Evolutionary conservation across 1,284 basidiomycete genomes (phyloP), one percentile per base, ranked within the genome.

Genomic region (Phylloboletellus chloephorus): DNA sequence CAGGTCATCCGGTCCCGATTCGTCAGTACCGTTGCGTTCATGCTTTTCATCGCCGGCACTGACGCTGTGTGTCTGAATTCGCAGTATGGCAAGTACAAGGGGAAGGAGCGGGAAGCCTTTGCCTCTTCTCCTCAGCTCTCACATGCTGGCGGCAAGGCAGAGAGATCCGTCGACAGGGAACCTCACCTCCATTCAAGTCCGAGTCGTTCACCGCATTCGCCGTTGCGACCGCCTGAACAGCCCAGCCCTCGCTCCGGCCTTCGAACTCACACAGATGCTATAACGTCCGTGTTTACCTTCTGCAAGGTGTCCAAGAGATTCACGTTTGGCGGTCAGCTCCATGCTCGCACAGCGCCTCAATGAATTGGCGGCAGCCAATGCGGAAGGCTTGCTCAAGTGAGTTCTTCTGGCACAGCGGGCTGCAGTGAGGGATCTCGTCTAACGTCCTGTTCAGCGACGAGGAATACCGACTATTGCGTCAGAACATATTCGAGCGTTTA

Each of bases 321-420:
- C 46, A 50, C 34, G 22, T 43, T 46, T 49, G 37, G 7, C 39
- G 39, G 33, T 44, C 39, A 88, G 85, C 44, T 68, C 76, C 46
- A 81, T 80, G 19, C 72, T 88, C 46, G 85, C 86, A 21, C 79
- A 86, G 62, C 73, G 81, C 44, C 69, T 88, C 45, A 77, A 84
- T 48, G 86, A 88, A 60, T 65, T 88, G 44, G 82, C 84, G n/a
- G 63, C 71, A 21, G 84, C 85, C 19, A 87, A 88, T 58, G 72
- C 78, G 4, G 79, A 88, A 53, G 85, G 85, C 21, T 67, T 88
- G 40, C 67, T 88, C 39, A 78, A 76, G 84, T 88, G 60, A 56
- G 79, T 71, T 23, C 30, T 44, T 9, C 23, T 5, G 11, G 26
- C 11, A 13, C 32, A 17, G 22, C 34, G 31, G 30, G 37, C 30